Conservation (phyloP, 148 eudicot genomes). For the Rhododendron kiyosumense region DNA sequence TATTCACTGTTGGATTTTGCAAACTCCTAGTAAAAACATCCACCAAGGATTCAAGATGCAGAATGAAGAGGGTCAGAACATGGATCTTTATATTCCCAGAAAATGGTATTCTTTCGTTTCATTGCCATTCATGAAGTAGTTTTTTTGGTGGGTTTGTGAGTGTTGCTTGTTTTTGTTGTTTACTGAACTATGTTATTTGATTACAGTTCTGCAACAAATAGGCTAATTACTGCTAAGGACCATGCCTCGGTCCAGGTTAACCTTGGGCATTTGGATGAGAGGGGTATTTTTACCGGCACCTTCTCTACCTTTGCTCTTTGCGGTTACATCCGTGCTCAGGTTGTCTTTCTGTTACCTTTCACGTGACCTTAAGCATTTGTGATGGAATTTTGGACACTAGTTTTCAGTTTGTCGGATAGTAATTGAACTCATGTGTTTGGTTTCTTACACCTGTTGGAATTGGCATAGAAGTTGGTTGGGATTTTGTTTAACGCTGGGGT, state of each 20-base stretch:
- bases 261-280: conserved; percentile 75
- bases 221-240: conserved; percentile 83
- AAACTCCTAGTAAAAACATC: not conserved
- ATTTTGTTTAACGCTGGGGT: not conserved
- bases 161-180: not conserved
- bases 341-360: not conserved
- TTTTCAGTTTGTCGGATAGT: not conserved
- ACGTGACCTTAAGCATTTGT: not conserved
- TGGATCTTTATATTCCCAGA: conserved; percentile 77
- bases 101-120: conserved; percentile 42
- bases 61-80: conserved; percentile 62
- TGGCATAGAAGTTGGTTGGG: not conserved
- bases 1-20: not conserved
- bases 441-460: not conserved
- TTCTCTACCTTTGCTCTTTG: conserved; percentile 80
- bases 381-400: not conserved
- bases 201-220: conserved; percentile 72
- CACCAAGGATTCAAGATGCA: conserved; percentile 44
- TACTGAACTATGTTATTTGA: not conserved
- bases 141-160: not conserved
- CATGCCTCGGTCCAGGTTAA: conserved; percentile 84
- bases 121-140: not conserved
- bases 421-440: not conserved
- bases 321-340: conserved; percentile 86
- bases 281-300: conserved; percentile 55